A percentile compares a stretch with the other conserved stretches of the same genome.
These are phyloP conservation scores for Pseudotsuga menziesii DNA, from an alignment of 75 land plant species.

Conservation along the genomic window DNA sequence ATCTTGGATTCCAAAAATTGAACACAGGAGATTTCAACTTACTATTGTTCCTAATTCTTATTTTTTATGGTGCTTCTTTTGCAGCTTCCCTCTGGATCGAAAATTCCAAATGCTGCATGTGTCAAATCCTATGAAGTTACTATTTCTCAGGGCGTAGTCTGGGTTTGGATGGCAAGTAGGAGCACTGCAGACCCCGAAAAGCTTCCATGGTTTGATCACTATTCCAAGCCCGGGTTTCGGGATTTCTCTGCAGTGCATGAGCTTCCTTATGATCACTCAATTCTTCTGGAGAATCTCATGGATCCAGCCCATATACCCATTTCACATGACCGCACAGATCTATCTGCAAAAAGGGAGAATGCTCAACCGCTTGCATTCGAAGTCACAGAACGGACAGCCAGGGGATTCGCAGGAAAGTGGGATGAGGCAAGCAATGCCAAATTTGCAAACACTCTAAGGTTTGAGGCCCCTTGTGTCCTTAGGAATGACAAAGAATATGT, in stretches of 20 bases:
- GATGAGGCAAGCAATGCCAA: slow-evolving; percentile 22
- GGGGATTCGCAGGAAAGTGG: slow-evolving; percentile 84
- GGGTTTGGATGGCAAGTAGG: slow-evolving; percentile 86
- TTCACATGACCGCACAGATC: slow-evolving; percentile 83
- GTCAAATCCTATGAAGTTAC: slow-evolving; percentile 48
- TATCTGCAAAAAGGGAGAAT: slow-evolving; percentile 82
- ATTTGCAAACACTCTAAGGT: slow-evolving; percentile 39
- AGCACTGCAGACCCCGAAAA: slow-evolving; percentile 40
- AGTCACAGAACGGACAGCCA: slow-evolving; percentile 57
- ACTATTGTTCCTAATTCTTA: background rate
- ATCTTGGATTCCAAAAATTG: too few species aligned
- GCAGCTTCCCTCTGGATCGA: slow-evolving; percentile 79
- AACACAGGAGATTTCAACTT: too few species aligned
- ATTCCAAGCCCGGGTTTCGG: slow-evolving; percentile 50
- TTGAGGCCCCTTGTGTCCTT: slow-evolving; percentile 78
- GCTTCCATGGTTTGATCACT: slow-evolving; percentile 81
- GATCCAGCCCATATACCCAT: slow-evolving; percentile 95
- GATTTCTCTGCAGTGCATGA: slow-evolving; percentile 68
- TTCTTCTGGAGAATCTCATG: slow-evolving; percentile 92
- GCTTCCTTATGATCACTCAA: slow-evolving; percentile 91
- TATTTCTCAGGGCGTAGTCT: slow-evolving; percentile 87
- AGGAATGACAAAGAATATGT: slow-evolving; percentile 50
- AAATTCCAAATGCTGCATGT: slow-evolving; percentile 76
- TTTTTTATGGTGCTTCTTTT: background rate
- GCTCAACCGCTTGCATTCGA: slow-evolving; percentile 66